phyloP scores from a whole-genome alignment of 2,329 filamentous ascomycete genomes.

The Hypoxylon sp. region DNA sequence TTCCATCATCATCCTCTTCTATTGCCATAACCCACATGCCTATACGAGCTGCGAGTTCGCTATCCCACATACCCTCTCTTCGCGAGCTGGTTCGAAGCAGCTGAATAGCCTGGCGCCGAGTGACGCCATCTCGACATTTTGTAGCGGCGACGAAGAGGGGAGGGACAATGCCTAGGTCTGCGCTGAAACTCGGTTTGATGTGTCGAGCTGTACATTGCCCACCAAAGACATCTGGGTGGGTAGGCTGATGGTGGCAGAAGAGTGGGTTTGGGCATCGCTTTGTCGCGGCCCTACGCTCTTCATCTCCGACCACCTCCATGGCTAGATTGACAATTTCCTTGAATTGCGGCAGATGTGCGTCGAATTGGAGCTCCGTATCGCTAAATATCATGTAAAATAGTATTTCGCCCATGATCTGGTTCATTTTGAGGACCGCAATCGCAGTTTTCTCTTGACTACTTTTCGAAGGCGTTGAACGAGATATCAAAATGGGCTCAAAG shows the following conservation, averaged over 20 bases:
- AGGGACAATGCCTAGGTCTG: conserved; percentile 75
- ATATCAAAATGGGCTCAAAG: conserved; percentile 69
- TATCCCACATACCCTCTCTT: conserved; percentile 80
- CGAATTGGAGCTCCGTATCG: conserved; percentile 71
- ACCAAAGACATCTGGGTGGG: conserved; percentile 58
- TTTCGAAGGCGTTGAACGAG: conserved; percentile 64
- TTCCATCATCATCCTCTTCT: conserved; percentile 64
- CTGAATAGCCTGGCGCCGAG: conserved; percentile 73
- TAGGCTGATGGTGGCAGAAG: conserved; percentile 61
- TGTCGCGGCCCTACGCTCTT: conserved; percentile 66
- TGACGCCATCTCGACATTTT: conserved; percentile 72
- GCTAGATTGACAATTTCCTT: conserved; percentile 70
- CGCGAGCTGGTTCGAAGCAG: conserved; percentile 72
- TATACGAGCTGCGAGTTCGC: conserved; percentile 69
- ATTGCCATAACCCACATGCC: conserved; percentile 69
- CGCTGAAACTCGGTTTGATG: conserved; percentile 74
- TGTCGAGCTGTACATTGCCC: conserved; percentile 64
- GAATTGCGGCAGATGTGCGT: conserved; percentile 68
- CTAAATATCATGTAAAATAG: conserved; percentile 74
- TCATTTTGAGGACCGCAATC: conserved; percentile 75
- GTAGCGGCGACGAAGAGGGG: conserved; percentile 77
- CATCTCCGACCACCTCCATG: conserved; percentile 71
- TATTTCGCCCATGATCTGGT: conserved; percentile 70
- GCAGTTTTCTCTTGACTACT: conserved; percentile 71
- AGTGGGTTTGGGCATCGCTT: conserved; percentile 62